Evolutionary conservation across 1,284 basidiomycete species (phyloP).

Genomic region (Cutaneotrichosporon daszewskae): DNA sequence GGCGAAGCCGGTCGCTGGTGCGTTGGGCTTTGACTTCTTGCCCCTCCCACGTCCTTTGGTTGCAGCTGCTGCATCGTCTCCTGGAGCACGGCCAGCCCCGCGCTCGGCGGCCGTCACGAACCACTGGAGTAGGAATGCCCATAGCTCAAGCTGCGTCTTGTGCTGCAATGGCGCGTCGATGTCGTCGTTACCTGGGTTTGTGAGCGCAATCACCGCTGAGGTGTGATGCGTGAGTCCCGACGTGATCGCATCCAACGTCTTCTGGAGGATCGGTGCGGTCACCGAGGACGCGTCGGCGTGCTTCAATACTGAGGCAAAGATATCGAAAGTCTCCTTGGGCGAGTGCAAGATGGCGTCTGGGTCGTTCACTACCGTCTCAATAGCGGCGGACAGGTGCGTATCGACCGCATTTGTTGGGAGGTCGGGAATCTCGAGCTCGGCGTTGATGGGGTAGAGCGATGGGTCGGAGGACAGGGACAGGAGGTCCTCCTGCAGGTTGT

Average conservation of each 20-base stretch:
- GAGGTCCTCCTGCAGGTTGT: constrained; percentile 71
- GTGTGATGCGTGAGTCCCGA: constrained; percentile 32
- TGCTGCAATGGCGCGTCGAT: constrained; percentile 64
- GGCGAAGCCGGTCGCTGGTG: constrained; percentile 54
- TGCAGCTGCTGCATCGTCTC: not conserved
- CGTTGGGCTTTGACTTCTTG: constrained; percentile 53
- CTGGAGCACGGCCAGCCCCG: constrained; percentile 52
- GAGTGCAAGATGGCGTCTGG: constrained; percentile 62
- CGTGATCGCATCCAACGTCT: constrained; percentile 36
- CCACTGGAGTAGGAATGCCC: constrained; percentile 81
- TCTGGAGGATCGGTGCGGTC: constrained; percentile 32
- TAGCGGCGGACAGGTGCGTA: constrained; percentile 51
- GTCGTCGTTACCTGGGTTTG: constrained; percentile 51
- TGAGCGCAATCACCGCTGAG: constrained; percentile 28
- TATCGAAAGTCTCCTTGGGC: constrained; percentile 61
- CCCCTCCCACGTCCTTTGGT: constrained; percentile 12
- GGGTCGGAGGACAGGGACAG: constrained; percentile 56
- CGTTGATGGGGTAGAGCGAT: constrained; percentile 57
- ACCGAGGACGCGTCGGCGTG: constrained; percentile 36
- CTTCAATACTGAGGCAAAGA: constrained; percentile 66
- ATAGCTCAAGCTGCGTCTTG: constrained; percentile 73
- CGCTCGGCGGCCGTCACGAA: constrained; percentile 72
- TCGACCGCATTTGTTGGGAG: constrained; percentile 51
- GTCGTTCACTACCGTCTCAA: constrained; percentile 65
- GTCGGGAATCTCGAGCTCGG: constrained; percentile 59